A percentile compares a stretch with the other conserved stretches of the same genome.
Conservation (phyloP, 805 yeast genomes). For the Nematodospora valgi region DNA sequence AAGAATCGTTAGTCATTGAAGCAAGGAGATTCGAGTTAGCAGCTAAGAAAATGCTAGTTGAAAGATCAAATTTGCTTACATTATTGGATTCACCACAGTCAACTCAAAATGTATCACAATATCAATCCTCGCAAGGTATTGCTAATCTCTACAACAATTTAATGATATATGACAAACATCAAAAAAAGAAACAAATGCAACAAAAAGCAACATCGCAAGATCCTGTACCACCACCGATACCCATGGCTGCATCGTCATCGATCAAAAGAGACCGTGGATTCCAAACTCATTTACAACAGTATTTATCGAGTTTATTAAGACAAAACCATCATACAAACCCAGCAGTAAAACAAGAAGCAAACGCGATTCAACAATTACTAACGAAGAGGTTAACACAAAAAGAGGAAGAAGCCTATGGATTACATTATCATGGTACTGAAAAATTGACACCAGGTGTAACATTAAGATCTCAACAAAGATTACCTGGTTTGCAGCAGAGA, state of each 20-base stretch:
- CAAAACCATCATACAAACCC: conserved; percentile 26
- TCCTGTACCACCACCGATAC: conserved; percentile 59
- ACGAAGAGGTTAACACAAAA: conserved; percentile 61
- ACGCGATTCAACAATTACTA: conserved; percentile 41
- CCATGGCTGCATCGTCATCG: conserved; percentile 54
- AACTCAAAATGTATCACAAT: conserved; percentile 71
- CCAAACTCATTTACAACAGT: conserved; percentile 46
- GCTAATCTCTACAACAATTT: conserved; percentile 80
- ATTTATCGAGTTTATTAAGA: conserved; percentile 33
- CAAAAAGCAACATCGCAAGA: conserved; percentile 25
- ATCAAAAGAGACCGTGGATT: conserved; percentile 37
- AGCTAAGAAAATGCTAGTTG: conserved; percentile 82
- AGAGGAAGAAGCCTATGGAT: conserved; percentile 83
- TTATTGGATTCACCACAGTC: conserved; percentile 83
- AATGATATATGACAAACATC: conserved; percentile 63
- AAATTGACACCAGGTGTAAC: conserved; percentile 76
- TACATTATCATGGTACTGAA: conserved; percentile 68
- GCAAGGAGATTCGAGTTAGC: conserved; percentile 89
- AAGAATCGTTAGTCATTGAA: conserved; percentile 88
- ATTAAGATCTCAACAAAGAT: conserved; percentile 62
- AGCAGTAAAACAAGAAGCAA: conserved; percentile 31
- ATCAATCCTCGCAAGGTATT: conserved; percentile 81
- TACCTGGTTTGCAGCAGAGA: conserved; percentile 49
- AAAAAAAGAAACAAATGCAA: conserved; percentile 51
- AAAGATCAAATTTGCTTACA: conserved; percentile 73